Evolutionary conservation across 768 basidiomycete species (phyloP).

Genomic region (Gymnopilus dilepis): DNA sequence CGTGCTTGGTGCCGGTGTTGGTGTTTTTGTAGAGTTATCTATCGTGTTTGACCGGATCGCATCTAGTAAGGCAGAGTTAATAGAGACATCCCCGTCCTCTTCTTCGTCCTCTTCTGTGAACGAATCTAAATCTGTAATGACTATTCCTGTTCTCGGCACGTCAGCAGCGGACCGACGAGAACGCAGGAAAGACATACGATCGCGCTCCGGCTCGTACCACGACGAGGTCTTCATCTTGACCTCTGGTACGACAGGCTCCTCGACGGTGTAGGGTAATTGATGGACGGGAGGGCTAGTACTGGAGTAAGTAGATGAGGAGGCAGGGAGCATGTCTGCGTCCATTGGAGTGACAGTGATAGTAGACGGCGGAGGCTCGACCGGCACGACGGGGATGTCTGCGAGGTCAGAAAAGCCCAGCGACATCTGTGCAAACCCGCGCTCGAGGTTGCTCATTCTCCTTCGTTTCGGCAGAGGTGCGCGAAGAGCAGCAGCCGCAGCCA

Average conservation of each 20-base stretch:
- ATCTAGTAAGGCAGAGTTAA: constrained; percentile 52
- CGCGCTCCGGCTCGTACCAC: constrained; percentile 74
- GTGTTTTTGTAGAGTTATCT: constrained; percentile 16
- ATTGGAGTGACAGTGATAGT: constrained; percentile 6
- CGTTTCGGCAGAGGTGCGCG: constrained; percentile 47
- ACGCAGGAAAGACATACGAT: constrained; percentile 53
- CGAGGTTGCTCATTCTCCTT: constrained; percentile 52
- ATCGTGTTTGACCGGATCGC: constrained; percentile 44
- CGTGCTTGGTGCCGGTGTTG: constrained; percentile 27
- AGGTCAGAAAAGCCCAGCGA: constrained; percentile 21
- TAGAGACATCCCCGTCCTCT: constrained; percentile 33
- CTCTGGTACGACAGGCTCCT: constrained; percentile 53
- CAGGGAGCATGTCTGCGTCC: constrained; percentile 17
- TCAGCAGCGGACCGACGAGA: neutral
- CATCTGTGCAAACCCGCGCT: constrained; percentile 63
- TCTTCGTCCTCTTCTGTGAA: constrained; percentile 50
- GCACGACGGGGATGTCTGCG: constrained; percentile 10
- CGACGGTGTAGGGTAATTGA: constrained; percentile 28
- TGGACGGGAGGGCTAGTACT: constrained; percentile 1
- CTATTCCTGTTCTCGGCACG: constrained; percentile 52
- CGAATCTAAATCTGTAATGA: constrained; percentile 63
- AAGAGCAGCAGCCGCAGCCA: neutral
- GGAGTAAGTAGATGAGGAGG: neutral
- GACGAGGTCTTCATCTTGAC: constrained; percentile 66
- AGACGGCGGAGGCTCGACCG: constrained; percentile 7